These are phyloP conservation scores for Eudorina sp. DNA, from an alignment of 139 green algal species.

Conservation along the genomic window DNA sequence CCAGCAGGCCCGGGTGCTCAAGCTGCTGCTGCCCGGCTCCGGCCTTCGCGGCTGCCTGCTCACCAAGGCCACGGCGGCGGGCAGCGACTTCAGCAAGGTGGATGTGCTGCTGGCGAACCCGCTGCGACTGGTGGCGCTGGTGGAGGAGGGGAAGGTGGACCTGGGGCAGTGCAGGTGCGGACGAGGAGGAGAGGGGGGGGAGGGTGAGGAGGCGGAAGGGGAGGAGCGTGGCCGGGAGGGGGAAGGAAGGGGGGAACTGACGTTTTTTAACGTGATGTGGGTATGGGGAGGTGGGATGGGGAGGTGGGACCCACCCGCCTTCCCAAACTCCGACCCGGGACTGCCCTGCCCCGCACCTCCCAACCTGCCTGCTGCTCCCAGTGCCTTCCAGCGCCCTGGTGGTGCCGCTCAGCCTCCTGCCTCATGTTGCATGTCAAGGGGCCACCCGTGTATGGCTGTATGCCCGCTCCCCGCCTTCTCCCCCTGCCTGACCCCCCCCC, in stretches of 20 bases:
- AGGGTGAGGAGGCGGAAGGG: background rate
- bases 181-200: no score
- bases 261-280: no score
- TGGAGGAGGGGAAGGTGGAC: constrained; percentile 70
- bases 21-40: constrained; percentile 79
- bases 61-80: constrained; percentile 77
- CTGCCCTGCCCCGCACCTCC: no score
- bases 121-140: constrained; percentile 77
- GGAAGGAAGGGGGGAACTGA: background rate
- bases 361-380: no score
- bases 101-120: constrained; percentile 95
- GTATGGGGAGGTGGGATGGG: background rate
- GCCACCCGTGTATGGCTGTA: background rate
- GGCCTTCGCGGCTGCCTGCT: constrained; percentile 80
- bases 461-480: background rate
- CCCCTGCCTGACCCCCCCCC: background rate
- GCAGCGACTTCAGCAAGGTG: constrained; percentile 79
- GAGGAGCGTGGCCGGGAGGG: background rate
- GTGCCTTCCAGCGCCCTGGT: background rate
- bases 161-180: constrained; percentile 65
- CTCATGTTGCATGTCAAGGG: no score
- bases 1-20: constrained; percentile 80
- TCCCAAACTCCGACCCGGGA: no score
- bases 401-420: background rate
- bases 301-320: background rate